phyloP scores from a whole-genome alignment of 805 yeast species.

The Wickerhamomyces ciferrii region DNA sequence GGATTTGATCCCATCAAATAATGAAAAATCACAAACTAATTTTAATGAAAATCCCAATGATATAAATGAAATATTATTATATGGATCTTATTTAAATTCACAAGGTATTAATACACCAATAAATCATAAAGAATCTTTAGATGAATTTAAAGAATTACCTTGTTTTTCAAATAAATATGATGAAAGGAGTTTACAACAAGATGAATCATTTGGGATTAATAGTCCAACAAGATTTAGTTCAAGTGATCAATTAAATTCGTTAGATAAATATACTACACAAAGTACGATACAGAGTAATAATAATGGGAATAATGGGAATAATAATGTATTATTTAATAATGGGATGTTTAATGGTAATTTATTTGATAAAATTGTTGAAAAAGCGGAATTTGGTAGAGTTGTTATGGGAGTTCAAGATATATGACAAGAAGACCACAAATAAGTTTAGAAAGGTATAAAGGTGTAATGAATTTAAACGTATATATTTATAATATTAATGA shows the following conservation, averaged over 20 bases:
- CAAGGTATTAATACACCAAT: neutral
- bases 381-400: conserved; percentile 16
- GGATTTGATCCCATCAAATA: conserved; percentile 1
- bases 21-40: neutral
- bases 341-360: conserved; percentile 5
- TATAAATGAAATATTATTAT: neutral
- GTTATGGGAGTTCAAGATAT: conserved; percentile 15
- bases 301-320: neutral
- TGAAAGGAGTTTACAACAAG: neutral
- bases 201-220: neutral
- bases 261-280: neutral
- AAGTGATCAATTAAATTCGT: neutral
- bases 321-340: neutral
- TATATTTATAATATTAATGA: too few relatives aligned
- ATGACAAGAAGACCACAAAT: neutral
- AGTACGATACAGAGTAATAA: too few relatives aligned
- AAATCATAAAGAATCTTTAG: neutral
- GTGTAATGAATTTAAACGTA: too few relatives aligned
- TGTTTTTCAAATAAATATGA: neutral
- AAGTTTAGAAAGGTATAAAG: too few relatives aligned
- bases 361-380: conserved; percentile 10
- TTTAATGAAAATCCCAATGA: neutral
- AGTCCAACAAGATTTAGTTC: conserved; percentile 8
- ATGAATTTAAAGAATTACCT: neutral
- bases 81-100: neutral